Evolutionary conservation across 2,329 filamentous ascomycete species (phyloP).

Genomic region (Rhynchosporium secalis): DNA sequence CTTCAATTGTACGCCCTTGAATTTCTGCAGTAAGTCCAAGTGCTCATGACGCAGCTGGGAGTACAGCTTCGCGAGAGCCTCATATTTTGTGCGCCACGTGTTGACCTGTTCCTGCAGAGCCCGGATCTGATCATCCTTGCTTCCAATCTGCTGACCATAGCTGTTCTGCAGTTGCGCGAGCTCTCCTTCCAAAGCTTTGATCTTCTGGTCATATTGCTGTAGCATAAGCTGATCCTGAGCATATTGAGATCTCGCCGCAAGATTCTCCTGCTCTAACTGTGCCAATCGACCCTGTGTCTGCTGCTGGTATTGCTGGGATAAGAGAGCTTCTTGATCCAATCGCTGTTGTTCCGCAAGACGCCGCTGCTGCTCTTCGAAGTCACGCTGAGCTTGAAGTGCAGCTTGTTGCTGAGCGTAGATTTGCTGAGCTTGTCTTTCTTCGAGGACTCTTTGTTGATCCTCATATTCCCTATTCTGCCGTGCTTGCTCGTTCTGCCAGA

Average conservation of each 20-base stretch:
- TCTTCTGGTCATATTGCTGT: conserved; percentile 91
- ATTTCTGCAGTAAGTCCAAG: conserved; percentile 90
- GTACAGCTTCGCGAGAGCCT: conserved; percentile 93
- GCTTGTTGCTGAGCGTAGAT: conserved; percentile 79
- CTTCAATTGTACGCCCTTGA: conserved; percentile 94
- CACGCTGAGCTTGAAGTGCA: conserved; percentile 80
- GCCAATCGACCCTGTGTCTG: conserved; percentile 96
- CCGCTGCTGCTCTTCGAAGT: conserved; percentile 97
- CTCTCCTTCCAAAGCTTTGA: conserved; percentile 90
- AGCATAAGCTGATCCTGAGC: conserved; percentile 97
- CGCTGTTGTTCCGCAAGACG: conserved; percentile 85
- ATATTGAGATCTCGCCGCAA: conserved; percentile 92
- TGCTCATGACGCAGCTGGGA: conserved; percentile 95
- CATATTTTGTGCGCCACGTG: conserved; percentile 96
- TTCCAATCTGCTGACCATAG: conserved; percentile 79
- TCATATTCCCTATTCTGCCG: conserved; percentile 94
- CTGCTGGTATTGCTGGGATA: conserved; percentile 85
- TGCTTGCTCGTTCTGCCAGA: conserved; percentile 93
- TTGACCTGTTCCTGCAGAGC: conserved; percentile 96
- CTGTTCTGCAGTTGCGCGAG: conserved; percentile 79
- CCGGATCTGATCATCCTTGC: conserved; percentile 91
- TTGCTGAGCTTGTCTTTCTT: conserved; percentile 82
- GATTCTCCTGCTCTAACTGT: conserved; percentile 91
- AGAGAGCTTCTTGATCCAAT: conserved; percentile 83
- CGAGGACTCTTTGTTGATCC: conserved; percentile 84